Base-by-base conservation (phyloP, 2,329 filamentous ascomycete species). In the Fusarium pseudograminearum region DNA sequence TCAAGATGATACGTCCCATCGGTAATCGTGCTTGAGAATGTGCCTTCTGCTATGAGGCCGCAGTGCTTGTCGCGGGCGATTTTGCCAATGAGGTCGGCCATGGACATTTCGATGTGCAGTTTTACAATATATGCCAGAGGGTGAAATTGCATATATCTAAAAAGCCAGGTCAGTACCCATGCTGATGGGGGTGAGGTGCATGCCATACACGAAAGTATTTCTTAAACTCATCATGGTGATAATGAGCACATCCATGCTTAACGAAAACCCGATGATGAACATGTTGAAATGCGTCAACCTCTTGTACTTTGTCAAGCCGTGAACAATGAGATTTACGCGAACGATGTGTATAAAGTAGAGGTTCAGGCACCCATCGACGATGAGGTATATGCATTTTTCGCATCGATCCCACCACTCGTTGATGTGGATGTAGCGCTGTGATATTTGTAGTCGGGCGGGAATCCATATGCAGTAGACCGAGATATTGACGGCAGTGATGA, bases 91-190 rank as follows among this genome's bases (percentile, higher is more conserved):
- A 86, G 80, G 36, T 82, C 81, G 51, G 84, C 83, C 83, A 86
- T 86, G 15, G 81, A 81, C 80, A 86, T 82, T 70, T 86, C 84
- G 65, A 86, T 86, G 67, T 86, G 83, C 38, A 86, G 78, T 59
- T 86, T 86, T 47, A 86, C 83, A n/a, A 83, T 80, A 68, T 86
- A 86, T 15, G 83, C 84, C 6, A 86, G 76, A 0, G 84, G 84
- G 57, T 86, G 83, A 70, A 86, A 84, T 69, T 85, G 83, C 63
- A 85, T 81, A 65, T 85, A 76, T 33, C 73, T 73, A 11, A 16
- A 11, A 3, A 24, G n/a, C 4, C n/a, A 12, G 12, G 36, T 40
- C 20, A 40, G 36, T 40, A 4, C 14, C 12, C 15, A 11, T 11
- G 12, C 6, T 40, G 7, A 4, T 8, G 12, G 22, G 10, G 7